phyloP scores from a whole-genome alignment of 2,329 filamentous ascomycete species.

The Ceratocystis ficicola region DNA sequence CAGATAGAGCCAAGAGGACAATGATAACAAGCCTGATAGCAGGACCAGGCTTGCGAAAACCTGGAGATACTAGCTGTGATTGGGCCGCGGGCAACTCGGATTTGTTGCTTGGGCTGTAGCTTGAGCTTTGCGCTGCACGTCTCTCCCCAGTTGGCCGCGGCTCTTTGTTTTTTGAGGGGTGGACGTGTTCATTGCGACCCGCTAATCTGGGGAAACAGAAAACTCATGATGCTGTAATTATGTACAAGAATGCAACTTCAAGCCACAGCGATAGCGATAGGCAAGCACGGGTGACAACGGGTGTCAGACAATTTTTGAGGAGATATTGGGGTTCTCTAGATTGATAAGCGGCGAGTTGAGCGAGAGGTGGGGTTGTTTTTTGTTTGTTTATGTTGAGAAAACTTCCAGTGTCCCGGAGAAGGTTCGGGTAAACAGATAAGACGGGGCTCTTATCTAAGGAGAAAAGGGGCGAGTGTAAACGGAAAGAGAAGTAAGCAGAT shows the following conservation, averaged over 20 bases:
- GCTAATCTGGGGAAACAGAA: background rate
- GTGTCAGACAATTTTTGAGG: background rate
- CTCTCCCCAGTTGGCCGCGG: background rate
- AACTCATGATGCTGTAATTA: background rate
- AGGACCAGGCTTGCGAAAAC: slow-evolving; percentile 2
- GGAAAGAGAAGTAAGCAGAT: no score
- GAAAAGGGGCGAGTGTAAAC: no score
- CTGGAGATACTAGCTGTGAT: background rate
- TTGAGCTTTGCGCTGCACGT: background rate
- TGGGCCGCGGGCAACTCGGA: background rate
- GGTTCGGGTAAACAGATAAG: no score
- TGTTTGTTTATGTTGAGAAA: background rate
- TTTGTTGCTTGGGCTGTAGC: background rate
- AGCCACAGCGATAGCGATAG: background rate
- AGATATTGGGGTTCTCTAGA: background rate
- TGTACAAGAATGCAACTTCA: slow-evolving; percentile 1
- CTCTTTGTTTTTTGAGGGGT: background rate
- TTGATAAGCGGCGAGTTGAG: background rate
- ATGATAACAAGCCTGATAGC: background rate
- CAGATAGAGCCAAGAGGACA: background rate
- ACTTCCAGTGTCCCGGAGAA: no score
- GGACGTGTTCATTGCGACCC: background rate
- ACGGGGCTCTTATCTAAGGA: no score
- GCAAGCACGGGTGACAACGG: background rate
- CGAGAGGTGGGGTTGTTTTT: background rate